Evolutionary conservation across 129 eudicot species (phyloP), one percentile per base, ranked within the genome.

Genomic region (Centaurea solstitialis): DNA sequence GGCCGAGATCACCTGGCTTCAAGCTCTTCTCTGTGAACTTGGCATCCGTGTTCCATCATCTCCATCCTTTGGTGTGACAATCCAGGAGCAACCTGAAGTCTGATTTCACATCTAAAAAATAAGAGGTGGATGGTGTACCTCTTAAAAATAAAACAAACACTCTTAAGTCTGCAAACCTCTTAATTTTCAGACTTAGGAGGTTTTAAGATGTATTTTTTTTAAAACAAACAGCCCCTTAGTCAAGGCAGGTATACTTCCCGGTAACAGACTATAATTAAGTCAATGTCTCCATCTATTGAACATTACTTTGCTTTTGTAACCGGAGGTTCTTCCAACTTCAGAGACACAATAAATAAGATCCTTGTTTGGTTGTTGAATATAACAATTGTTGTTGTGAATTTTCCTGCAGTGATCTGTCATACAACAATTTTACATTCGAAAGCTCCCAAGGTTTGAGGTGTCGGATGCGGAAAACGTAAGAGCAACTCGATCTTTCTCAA

Each of bases 381-480:
- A 68, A 66, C 57, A 17, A 33, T 24, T 59, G 50, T 69, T 39
- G 50, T 26, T 70, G 40, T 41, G 39, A 69, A 17, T 45, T 39
- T 50, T 15, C 47, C 41, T 75, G 81, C 77, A 82, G 85, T 81
- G 85, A 89, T 84, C 47, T 89, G 61, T 89, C 92, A n/a, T 84
- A 86, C 73, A 89, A 89, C 87, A 86, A 81, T 66, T 78, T 89
- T 33, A 79, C 90, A 17, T 47, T 47, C 35, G 67, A 45, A 45
- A 75, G 86, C 67, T 72, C 84, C n/a, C 66, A 53, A 21, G 12
- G 37, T 59, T 43, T 17, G 50, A 72, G 45, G 24, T 89, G 93
- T 85, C 90, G 61, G 59, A 64, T 70, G n/a, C 74, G 74, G 26
- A 64, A 23, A 5, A 85, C 76, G 93, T 89, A 89, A 81, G 87